Base-by-base conservation (phyloP, 805 yeast genomes). In the Yarrowia sp. region DNA sequence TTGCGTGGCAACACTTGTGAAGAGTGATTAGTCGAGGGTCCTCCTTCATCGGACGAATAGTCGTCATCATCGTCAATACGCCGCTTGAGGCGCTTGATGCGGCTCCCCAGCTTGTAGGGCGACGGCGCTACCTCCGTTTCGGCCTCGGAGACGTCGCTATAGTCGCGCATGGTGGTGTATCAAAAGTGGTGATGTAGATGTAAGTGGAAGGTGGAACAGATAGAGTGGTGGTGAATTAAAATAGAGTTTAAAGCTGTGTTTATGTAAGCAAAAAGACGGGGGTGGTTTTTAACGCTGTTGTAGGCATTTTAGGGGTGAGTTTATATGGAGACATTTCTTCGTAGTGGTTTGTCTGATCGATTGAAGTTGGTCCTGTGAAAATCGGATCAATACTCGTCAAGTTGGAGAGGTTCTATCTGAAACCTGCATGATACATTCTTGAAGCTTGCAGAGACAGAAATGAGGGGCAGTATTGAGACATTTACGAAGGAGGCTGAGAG, bases 1-100 rank as follows among this genome's bases (percentile, higher is more conserved):
- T 52, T 52, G 44, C 61, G 61, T 6, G 30, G 30, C 30, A 78
- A 53, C 76, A 24, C 50, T n/a, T 46, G 50, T 72, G 60, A 8
- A 10, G 64, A 65, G 66, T 30, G 8, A 20, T 46, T 20, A 34
- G 36, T 24, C 2, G 39, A 46, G 10, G 64, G 39, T 9, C 46
- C 64, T 15, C 46, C 64, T 15, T 58, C 64, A 17, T 58, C 64
- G 34, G 64, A 58, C 14, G 66, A 61, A 55, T 46, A 61, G 46
- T 61, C 66, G 36, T 61, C 55, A 61, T 47, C 55, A 20, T 61
- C 66, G 46, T 61, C 66, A 12, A 47, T 61, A 39, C 66, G 66
- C 24, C 66, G 53, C 30, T 61, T 61, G 38, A 61, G 55, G 20
- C 66, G 66, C 46, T 61, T 61, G 44, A 61, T 55, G 15, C 66